Conservation (phyloP, 2,329 filamentous ascomycete genomes). For the Venturia pyrina region DNA sequence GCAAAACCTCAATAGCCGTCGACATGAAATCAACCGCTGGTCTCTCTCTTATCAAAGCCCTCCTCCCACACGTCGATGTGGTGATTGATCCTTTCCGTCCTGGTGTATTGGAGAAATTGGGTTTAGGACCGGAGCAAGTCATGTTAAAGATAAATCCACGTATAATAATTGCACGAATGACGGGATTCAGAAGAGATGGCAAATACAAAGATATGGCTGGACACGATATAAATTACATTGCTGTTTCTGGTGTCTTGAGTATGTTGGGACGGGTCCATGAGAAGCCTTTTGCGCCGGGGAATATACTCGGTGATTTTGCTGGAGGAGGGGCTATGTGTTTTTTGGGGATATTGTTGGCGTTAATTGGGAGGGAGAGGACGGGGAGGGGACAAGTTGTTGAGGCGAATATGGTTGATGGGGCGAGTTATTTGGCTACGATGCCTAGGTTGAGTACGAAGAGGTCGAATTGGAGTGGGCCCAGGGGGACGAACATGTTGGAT, state of each 20-base stretch:
- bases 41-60: conserved; percentile 52
- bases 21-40: conserved; percentile 64
- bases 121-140: conserved; percentile 58
- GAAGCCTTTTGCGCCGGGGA: conserved; percentile 68
- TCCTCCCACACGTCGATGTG: conserved; percentile 59
- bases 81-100: conserved; percentile 91
- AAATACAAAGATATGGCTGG: conserved; percentile 82
- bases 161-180: conserved; percentile 76
- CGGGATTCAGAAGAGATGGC: conserved; percentile 80
- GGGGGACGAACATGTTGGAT: conserved; percentile 73
- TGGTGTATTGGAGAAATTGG: conserved; percentile 76
- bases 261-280: conserved; percentile 62
- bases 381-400: conserved; percentile 82
- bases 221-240: conserved; percentile 94
- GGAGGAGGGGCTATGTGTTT: conserved; percentile 78
- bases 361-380: conserved; percentile 53
- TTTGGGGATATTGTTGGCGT: conserved; percentile 69
- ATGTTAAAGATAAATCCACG: conserved; percentile 60
- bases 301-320: conserved; percentile 83
- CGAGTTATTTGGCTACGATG: conserved; percentile 67
- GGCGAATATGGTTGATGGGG: conserved; percentile 94
- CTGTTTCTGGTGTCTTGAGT: conserved; percentile 68
- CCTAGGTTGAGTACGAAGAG: conserved; percentile 58
- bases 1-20: conserved; percentile 70
- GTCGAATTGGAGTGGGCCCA: conserved; percentile 49